A percentile compares a stretch with the other conserved stretches of the same genome.
Evolutionary conservation across 805 yeast species (phyloP).

Genomic region (Teunomyces lycoperdinae): DNA sequence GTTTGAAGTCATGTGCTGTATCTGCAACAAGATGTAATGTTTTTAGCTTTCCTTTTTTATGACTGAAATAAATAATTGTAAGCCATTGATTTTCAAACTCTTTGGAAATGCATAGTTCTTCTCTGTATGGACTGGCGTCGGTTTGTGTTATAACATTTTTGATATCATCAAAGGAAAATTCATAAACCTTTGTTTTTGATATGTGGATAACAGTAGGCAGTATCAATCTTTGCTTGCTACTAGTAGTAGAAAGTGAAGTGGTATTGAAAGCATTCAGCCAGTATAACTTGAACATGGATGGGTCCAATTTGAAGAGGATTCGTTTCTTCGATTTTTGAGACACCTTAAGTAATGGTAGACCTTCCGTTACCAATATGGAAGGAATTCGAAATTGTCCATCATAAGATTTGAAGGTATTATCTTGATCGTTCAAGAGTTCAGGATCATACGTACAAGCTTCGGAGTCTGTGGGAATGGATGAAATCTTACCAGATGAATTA

Average conservation of each 20-base stretch:
- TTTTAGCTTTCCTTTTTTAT: constrained; percentile 61
- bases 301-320: constrained; percentile 54
- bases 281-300: constrained; percentile 48
- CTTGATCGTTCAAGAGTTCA: not conserved
- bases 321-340: constrained; percentile 68
- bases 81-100: constrained; percentile 73
- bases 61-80: constrained; percentile 67
- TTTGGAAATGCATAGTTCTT: constrained; percentile 71
- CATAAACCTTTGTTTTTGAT: constrained; percentile 17
- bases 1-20: constrained; percentile 54
- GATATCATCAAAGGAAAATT: constrained; percentile 56
- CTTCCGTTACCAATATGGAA: constrained; percentile 49
- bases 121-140: constrained; percentile 81
- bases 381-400: constrained; percentile 29
- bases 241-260: constrained; percentile 21
- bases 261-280: constrained; percentile 43
- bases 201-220: constrained; percentile 11
- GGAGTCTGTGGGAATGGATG: constrained; percentile 5
- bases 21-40: constrained; percentile 78
- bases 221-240: constrained; percentile 14
- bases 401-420: not conserved
- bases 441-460: not conserved
- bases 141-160: constrained; percentile 58
- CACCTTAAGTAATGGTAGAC: constrained; percentile 62
- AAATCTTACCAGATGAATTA: not conserved